Percentiles rank a stretch among this genome's conserved stretches.
phyloP scores from a whole-genome alignment of 768 basidiomycete genomes.

The Gloeophyllum trabeum region DNA sequence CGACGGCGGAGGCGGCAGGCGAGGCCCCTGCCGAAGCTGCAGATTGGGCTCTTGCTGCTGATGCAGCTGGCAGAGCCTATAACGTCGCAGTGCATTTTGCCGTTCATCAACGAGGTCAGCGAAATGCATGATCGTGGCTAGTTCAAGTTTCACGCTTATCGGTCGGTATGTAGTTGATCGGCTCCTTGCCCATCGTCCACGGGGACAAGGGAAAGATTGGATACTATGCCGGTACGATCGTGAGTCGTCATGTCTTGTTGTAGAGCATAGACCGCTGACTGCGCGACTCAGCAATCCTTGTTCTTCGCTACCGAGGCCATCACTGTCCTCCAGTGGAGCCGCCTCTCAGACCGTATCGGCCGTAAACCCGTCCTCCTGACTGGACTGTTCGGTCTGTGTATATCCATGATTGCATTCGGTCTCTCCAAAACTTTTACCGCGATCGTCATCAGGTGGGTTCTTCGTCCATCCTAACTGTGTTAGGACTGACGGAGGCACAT shows the following conservation, averaged over 20 bases:
- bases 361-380: constrained; percentile 18
- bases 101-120: constrained; percentile 13
- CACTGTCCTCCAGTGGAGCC: constrained; percentile 18
- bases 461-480: not conserved
- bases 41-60: constrained; percentile 14
- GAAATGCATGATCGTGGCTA: no score
- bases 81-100: constrained; percentile 14
- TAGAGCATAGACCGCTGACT: constrained; percentile 6
- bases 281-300: constrained; percentile 13
- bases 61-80: constrained; percentile 17
- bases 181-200: constrained; percentile 10
- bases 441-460: constrained; percentile 7
- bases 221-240: constrained; percentile 15
- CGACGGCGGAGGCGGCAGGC: not conserved
- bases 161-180: constrained; percentile 10
- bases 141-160: not conserved
- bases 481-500: not conserved
- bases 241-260: constrained; percentile 3
- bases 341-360: constrained; percentile 21
- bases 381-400: constrained; percentile 15
- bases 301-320: constrained; percentile 18
- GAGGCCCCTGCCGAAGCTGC: constrained; percentile 14
- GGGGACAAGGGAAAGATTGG: constrained; percentile 14
- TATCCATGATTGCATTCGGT: constrained; percentile 19
- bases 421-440: constrained; percentile 17